A percentile compares a stretch with the other conserved stretches of the same genome.
Conservation (phyloP, 768 basidiomycete genomes). For the Suillus decipiens region DNA sequence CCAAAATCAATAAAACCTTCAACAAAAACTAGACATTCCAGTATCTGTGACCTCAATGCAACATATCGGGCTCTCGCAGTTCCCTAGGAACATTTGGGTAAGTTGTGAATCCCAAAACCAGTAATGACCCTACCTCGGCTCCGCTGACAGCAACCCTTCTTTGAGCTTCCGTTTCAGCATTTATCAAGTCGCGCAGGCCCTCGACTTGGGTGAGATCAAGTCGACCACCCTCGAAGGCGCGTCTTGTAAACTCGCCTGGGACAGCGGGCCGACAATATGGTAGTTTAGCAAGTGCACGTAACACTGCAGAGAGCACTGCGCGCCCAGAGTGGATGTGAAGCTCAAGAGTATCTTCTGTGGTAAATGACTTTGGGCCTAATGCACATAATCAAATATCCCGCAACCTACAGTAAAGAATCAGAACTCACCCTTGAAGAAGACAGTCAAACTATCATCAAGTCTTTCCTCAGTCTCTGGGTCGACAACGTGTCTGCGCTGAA, state of each 20-base stretch:
- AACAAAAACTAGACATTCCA: conserved; percentile 72
- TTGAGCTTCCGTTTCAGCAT: conserved; percentile 86
- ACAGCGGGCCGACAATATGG: conserved; percentile 76
- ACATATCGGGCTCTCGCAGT: conserved; percentile 59
- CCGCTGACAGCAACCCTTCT: conserved; percentile 69
- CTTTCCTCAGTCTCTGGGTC: conserved; percentile 60
- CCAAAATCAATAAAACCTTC: conserved; percentile 95
- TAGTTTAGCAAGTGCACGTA: conserved; percentile 60
- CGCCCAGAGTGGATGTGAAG: conserved; percentile 87
- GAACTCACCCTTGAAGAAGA: conserved; percentile 74
- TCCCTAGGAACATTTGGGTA: conserved; percentile 50
- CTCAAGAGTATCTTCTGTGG: conserved; percentile 80
- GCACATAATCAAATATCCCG: conserved; percentile 4
- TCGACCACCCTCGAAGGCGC: conserved; percentile 78
- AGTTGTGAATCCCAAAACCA: neutral
- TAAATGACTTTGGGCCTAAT: conserved; percentile 78
- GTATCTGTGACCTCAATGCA: conserved; percentile 60
- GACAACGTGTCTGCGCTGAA: conserved; percentile 69
- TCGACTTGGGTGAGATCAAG: conserved; percentile 90
- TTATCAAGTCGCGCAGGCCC: conserved; percentile 82
- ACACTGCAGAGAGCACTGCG: conserved; percentile 72
- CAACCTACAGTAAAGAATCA: neutral
- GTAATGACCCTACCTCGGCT: conserved; percentile 55
- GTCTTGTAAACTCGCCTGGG: conserved; percentile 86
- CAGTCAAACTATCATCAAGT: conserved; percentile 78